Base-by-base conservation (phyloP, 768 basidiomycete species). In the Leccinellum rugosiceps region DNA sequence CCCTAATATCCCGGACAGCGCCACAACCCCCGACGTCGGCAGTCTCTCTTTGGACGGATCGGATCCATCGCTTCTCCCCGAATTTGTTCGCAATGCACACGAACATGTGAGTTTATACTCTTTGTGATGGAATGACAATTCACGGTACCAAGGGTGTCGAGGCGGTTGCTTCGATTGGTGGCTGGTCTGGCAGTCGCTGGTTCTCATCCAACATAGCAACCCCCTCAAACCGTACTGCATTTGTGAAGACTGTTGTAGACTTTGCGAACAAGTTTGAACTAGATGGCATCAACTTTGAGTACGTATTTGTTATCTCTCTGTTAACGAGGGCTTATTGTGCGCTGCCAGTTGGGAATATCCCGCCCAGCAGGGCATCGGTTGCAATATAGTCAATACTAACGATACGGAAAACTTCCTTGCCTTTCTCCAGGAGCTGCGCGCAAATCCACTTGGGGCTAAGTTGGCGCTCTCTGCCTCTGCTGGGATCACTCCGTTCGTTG, bases 341-440 rank as follows among this genome's bases (percentile, higher is more conserved):
- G 21, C 76, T 53, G 14, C 41, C 52, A 93, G 91, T 65, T 95
- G 93, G 92, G 94, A 96, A 72, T 94, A 88, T 67, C 93, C 94
- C 1, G 82, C 78, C 54, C 62, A 72, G 5, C 73, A 77, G 51
- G 92, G 92, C 32, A 77, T 87, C 1, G 83, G 83, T 1, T 90
- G 90, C 63, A 97, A 96, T 69, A 69, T 69, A 0, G 77, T 86
- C 57, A 72, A 69, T 21, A 7, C 53, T 1, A 58, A 78, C 53
- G 95, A 98, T 68, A 82, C 85, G 0, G 74, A 80, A 31, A 95
- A 97, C 70, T 90, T 88, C 72, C 80, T 94, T 34, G 59, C 74
- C 4, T 92, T 95, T 76, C 77, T 98, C 11, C 77, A 86, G 62
- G 78, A 81, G 32, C 82, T 96, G 21, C 84, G 90, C 44, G 58